A percentile compares a stretch with the other conserved stretches of the same genome.
phyloP scores from a whole-genome alignment of 768 basidiomycete species.

The Agaricus bisporus region DNA sequence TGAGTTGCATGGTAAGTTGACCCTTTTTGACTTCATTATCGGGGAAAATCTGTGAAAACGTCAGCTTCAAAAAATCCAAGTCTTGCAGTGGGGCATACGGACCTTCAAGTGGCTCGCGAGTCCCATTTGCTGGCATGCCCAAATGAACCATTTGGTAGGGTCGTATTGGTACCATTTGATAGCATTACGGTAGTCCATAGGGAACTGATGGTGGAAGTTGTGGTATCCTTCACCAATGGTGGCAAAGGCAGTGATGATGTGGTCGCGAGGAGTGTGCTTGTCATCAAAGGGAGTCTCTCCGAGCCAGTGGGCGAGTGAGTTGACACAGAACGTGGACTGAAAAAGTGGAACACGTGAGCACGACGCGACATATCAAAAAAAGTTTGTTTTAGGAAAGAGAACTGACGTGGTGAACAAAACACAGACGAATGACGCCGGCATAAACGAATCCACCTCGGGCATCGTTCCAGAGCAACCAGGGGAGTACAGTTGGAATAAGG shows the following conservation, averaged over 20 bases:
- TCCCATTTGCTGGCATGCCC: conserved; percentile 49
- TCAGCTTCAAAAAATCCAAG: too few relatives aligned
- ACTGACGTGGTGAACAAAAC: conserved; percentile 85
- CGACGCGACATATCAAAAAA: background rate
- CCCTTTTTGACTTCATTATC: conserved; percentile 74
- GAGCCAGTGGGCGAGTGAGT: conserved; percentile 95
- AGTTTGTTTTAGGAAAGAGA: background rate
- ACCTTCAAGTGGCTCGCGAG: conserved; percentile 69
- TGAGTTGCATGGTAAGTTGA: conserved; percentile 90
- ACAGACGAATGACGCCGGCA: conserved; percentile 70
- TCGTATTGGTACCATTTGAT: conserved; percentile 94
- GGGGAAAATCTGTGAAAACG: conserved; percentile 33
- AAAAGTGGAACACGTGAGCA: conserved; percentile 9
- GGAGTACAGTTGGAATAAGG: conserved; percentile 68
- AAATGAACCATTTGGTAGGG: conserved; percentile 92
- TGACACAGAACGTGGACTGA: conserved; percentile 94
- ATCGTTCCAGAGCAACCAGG: conserved; percentile 82
- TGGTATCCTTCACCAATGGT: conserved; percentile 97
- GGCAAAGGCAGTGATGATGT: conserved; percentile 80
- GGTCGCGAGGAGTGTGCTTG: conserved; percentile 91
- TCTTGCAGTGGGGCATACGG: background rate
- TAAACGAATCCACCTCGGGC: conserved; percentile 82
- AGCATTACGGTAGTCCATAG: conserved; percentile 95
- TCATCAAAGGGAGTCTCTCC: conserved; percentile 91
- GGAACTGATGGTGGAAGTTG: conserved; percentile 97